Evolutionary conservation across 371 early-diverging fungal genomes (phyloP), one percentile per base, ranked within the genome.

Genomic region (Apophysomyces elegans): DNA sequence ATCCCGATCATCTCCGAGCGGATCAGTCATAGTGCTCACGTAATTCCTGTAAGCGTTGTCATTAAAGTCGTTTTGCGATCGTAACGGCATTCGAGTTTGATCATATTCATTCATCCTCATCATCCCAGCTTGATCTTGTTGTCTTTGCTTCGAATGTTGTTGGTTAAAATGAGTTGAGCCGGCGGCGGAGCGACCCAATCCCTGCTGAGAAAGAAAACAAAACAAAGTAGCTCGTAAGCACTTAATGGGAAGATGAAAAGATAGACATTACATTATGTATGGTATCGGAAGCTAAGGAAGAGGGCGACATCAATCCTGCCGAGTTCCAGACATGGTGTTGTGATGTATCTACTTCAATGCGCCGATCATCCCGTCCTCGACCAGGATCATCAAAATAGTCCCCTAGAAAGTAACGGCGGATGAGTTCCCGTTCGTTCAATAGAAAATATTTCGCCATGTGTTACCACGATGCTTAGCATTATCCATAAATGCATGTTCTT

Each of bases 51-150:
- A 50, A 26, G 9, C 21, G 21, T 50, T 50, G 54, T 50, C 54
- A 21, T 50, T 5, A 8, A 50, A 50, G 21, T 50, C 54, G 54
- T 16, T 18, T 50, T 50, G 54, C 21, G 54, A 50, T 50, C 54
- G n/a, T 21, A 26, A 2, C 9, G 54, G 54, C 54, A 50, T 50
- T 21, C 54, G 54, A 50, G 54, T 16, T 50, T 50, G 54, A 9
- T 50, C 54, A 50, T 18, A 50, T 5, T 50, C 54, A 21, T 7
- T 50, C 54, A 50, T 50, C 54, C 54, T 1, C 54, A 58, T 35
- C 32, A 59, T 35, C 37, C 61, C 56, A 56, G 36, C 38, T 61
- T 38, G 64, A 18, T 41, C 46, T 35, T 47, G 63, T 18, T 50
- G 44, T 21, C 21, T 50, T 4, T 50, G 54, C 21, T 50, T 50